phyloP scores from a whole-genome alignment of 257 asterid species.

The Penstemon newberryi region DNA sequence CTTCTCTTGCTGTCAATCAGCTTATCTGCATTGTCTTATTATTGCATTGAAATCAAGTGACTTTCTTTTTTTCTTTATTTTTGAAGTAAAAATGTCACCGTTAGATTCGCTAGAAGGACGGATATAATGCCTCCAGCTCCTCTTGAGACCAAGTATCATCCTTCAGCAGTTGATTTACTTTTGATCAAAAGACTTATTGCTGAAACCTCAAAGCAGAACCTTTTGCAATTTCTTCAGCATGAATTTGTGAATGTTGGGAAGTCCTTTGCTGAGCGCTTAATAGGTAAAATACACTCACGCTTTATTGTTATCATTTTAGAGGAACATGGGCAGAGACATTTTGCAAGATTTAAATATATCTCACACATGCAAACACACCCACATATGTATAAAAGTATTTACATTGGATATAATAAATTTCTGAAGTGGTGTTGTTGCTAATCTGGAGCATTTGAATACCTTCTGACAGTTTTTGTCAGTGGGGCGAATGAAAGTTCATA shows the following conservation, averaged over 20 bases:
- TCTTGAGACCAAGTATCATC: conserved; percentile 86
- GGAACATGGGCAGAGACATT: neutral
- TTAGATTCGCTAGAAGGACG: conserved; percentile 76
- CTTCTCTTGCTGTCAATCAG: conserved; percentile 25
- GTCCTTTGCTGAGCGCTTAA: conserved; percentile 76
- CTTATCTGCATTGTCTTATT: conserved; percentile 22
- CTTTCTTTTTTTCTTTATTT: conserved; percentile 13
- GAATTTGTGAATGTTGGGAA: conserved; percentile 88
- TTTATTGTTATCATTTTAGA: conserved; percentile 11
- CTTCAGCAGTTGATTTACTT: conserved; percentile 94
- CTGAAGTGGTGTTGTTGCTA: neutral
- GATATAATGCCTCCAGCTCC: conserved; percentile 95
- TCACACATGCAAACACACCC: no score
- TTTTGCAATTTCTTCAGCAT: conserved; percentile 85
- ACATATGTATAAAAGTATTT: conserved; percentile 6
- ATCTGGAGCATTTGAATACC: conserved; percentile 12
- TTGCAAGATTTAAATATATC: conserved; percentile 2
- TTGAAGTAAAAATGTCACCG: conserved; percentile 67
- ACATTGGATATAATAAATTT: conserved; percentile 1
- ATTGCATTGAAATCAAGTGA: conserved; percentile 19
- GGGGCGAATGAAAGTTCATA: neutral
- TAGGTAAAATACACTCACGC: conserved; percentile 48
- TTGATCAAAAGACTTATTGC: conserved; percentile 83
- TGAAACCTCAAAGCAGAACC: conserved; percentile 71
- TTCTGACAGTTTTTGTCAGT: neutral